These are phyloP conservation scores for Jacaranda copaia DNA, from an alignment of 257 asterid genomes.

Conservation along the genomic window DNA sequence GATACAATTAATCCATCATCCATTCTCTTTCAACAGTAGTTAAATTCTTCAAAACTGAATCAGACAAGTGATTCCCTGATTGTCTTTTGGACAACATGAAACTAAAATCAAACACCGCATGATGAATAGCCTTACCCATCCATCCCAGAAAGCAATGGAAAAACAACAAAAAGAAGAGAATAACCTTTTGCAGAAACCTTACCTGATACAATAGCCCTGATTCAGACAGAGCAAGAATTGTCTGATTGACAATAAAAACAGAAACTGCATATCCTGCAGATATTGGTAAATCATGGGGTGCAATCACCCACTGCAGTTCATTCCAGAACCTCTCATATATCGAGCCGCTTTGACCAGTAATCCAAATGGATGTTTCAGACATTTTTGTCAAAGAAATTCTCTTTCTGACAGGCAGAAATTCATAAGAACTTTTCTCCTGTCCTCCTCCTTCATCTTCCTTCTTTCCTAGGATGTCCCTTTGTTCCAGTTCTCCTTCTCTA, in stretches of 20 bases:
- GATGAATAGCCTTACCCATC: not conserved
- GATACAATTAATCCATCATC: not conserved
- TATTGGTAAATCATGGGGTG: constrained; percentile 75
- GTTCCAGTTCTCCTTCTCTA: not conserved
- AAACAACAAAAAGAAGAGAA: not conserved
- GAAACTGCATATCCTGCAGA: constrained; percentile 69
- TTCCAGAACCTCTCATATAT: constrained; percentile 92
- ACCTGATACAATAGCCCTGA: constrained; percentile 76
- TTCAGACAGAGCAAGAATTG: constrained; percentile 77
- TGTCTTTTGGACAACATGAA: too few relatives aligned
- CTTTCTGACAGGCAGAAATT: constrained; percentile 52
- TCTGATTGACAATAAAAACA: constrained; percentile 71
- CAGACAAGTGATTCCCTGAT: not conserved
- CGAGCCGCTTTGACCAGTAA: constrained; percentile 84
- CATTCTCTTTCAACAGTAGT: constrained; percentile 5
- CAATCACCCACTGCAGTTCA: constrained; percentile 90
- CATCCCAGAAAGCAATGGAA: not conserved
- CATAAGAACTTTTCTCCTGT: not conserved
- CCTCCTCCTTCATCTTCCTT: constrained; percentile 26
- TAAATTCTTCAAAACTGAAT: not conserved
- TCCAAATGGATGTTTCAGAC: constrained; percentile 88
- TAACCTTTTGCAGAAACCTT: not conserved
- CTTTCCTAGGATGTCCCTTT: not conserved
- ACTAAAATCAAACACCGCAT: not conserved
- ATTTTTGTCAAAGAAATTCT: constrained; percentile 70